A percentile compares a stretch with the other conserved stretches of the same genome.
phyloP scores from a whole-genome alignment of 2,329 filamentous ascomycete genomes.

The Rhytidhysteron rufulum region DNA sequence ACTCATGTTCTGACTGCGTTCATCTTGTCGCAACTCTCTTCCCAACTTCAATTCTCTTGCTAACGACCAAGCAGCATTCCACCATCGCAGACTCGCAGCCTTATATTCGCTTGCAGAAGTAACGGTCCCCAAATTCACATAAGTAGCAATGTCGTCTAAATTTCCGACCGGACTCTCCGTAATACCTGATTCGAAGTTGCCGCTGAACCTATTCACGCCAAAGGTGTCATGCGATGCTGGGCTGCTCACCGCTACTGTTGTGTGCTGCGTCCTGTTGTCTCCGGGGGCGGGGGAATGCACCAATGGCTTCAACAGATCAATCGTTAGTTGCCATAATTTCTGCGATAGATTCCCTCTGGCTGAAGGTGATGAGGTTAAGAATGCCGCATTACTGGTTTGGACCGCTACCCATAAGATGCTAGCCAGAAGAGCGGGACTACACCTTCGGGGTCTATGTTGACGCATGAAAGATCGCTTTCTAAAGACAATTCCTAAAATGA shows the following conservation, averaged over 20 bases:
- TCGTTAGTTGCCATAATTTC: slow-evolving; percentile 79
- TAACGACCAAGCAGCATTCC: slow-evolving; percentile 88
- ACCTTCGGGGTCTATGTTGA: slow-evolving; percentile 72
- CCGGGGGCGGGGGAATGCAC: slow-evolving; percentile 69
- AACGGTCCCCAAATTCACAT: slow-evolving; percentile 85
- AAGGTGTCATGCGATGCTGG: slow-evolving; percentile 75
- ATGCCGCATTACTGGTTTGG: slow-evolving; percentile 84
- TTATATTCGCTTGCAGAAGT: slow-evolving; percentile 92
- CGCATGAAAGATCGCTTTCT: slow-evolving; percentile 84
- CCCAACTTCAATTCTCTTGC: slow-evolving; percentile 83
- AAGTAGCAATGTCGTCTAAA: slow-evolving; percentile 84
- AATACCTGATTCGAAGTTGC: slow-evolving; percentile 46
- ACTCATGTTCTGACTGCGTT: slow-evolving; percentile 28
- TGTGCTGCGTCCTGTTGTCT: slow-evolving; percentile 49
- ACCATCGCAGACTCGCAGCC: slow-evolving; percentile 85
- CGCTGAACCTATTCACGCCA: slow-evolving; percentile 63
- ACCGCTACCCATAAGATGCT: slow-evolving; percentile 96
- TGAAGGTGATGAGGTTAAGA: slow-evolving; percentile 76
- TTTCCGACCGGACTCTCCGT: slow-evolving; percentile 52
- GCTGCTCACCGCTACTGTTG: slow-evolving; percentile 58
- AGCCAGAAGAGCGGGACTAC: slow-evolving; percentile 79
- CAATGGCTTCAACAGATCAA: slow-evolving; percentile 79
- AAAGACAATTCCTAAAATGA: slow-evolving; percentile 84
- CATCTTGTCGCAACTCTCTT: slow-evolving; percentile 69
- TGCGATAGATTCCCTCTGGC: slow-evolving; percentile 81